Conservation (phyloP, 2,329 filamentous ascomycete species). For the Xylaria sp. region DNA sequence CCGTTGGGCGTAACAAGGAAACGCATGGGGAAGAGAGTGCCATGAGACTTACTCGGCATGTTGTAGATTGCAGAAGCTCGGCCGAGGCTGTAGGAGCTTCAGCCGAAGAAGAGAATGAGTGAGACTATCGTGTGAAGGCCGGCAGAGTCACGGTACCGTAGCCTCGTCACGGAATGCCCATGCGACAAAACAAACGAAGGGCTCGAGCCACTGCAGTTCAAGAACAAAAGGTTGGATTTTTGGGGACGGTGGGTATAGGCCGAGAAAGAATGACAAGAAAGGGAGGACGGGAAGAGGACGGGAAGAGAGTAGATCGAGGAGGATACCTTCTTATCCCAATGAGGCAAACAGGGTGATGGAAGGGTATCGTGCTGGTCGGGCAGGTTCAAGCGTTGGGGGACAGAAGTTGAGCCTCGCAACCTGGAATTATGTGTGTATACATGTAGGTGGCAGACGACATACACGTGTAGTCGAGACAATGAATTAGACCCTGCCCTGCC, state of each 20-base stretch:
- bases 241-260: neutral
- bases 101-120: slow-evolving; percentile 18
- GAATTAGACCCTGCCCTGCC: slow-evolving; percentile 4
- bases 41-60: slow-evolving; percentile 46
- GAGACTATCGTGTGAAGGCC: slow-evolving; percentile 10
- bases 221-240: neutral
- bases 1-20: slow-evolving; percentile 11
- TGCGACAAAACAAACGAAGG: slow-evolving; percentile 18
- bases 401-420: slow-evolving; percentile 30
- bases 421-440: neutral
- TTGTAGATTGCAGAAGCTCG: slow-evolving; percentile 28
- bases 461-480: slow-evolving; percentile 1
- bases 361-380: slow-evolving; percentile 15
- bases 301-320: neutral
- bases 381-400: slow-evolving; percentile 17
- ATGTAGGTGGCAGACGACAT: neutral
- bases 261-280: slow-evolving; percentile 22
- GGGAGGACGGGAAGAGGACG: slow-evolving; percentile 7
- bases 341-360: slow-evolving; percentile 2
- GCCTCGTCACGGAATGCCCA: slow-evolving; percentile 29
- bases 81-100: slow-evolving; percentile 32
- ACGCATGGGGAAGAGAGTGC: neutral
- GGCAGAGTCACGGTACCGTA: slow-evolving; percentile 21
- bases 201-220: neutral
- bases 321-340: neutral